These are phyloP conservation scores for Phytophthora cryptogea DNA, from an alignment of 352 stramenopile genomes.

Conservation along the genomic window DNA sequence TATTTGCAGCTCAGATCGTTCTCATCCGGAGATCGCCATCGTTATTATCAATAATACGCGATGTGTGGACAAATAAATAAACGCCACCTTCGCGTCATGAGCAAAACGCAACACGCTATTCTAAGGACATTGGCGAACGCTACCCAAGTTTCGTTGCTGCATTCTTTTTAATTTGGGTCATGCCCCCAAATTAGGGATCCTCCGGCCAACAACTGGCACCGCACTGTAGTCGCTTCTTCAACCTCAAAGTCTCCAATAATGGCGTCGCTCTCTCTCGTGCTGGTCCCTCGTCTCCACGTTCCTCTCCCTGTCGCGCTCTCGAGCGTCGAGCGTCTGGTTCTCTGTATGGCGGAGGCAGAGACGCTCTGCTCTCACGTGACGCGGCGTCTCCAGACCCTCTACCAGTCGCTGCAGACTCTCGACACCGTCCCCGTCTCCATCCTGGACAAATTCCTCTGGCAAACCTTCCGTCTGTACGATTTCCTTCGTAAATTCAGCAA, in stretches of 20 bases:
- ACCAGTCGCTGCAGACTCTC: not conserved
- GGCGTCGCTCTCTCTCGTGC: constrained; percentile 1
- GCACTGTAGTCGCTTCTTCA: not conserved
- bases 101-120: no score
- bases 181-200: no score
- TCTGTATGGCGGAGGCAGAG: constrained; percentile 11
- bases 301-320: constrained; percentile 3
- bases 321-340: not conserved
- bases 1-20: no score
- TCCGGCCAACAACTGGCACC: no score
- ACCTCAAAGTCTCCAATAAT: not conserved
- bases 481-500: constrained; percentile 15
- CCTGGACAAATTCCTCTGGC: constrained; percentile 20
- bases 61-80: no score
- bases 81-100: no score
- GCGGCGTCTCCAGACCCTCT: constrained; percentile 1
- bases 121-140: no score
- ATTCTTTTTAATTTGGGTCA: no score
- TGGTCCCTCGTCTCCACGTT: constrained; percentile 12
- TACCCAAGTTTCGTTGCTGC: no score
- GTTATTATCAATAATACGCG: no score
- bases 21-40: no score
- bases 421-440: not conserved
- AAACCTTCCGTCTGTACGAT: constrained; percentile 17
- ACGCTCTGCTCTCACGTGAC: constrained; percentile 12